phyloP scores from a whole-genome alignment of 2,329 filamentous ascomycete species.

The Aspergillus viridinutans region DNA sequence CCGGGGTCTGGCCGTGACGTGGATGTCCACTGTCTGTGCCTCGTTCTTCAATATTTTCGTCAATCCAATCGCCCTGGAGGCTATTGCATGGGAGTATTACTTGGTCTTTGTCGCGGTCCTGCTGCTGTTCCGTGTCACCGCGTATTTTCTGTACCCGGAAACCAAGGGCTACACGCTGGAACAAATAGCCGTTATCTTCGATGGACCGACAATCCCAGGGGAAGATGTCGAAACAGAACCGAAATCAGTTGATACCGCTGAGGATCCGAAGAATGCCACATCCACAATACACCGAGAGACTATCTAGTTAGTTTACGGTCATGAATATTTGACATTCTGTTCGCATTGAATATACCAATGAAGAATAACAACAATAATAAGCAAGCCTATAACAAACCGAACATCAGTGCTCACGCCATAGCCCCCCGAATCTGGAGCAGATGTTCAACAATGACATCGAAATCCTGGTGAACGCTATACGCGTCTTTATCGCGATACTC shows the following conservation, averaged over 20 bases:
- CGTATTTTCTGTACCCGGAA: slow-evolving; percentile 51
- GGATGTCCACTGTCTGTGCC: slow-evolving; percentile 9
- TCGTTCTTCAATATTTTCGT: slow-evolving; percentile 11
- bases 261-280: too few relatives aligned
- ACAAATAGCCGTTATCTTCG: slow-evolving; percentile 31
- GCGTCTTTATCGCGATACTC: neutral
- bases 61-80: slow-evolving; percentile 20
- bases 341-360: neutral
- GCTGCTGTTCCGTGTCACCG: slow-evolving; percentile 27
- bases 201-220: neutral
- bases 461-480: neutral
- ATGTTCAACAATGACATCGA: neutral
- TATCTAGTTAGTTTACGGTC: too few relatives aligned
- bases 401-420: neutral
- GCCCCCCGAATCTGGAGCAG: neutral
- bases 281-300: too few relatives aligned
- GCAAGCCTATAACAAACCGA: neutral
- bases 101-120: slow-evolving; percentile 18
- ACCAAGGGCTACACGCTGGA: slow-evolving; percentile 47
- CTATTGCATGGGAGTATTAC: slow-evolving; percentile 21
- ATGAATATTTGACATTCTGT: neutral
- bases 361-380: neutral
- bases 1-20: slow-evolving; percentile 21
- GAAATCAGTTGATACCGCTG: too few relatives aligned
- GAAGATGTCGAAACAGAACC: too few relatives aligned